Conservation (phyloP, 1,139 yeast genomes). For the Lodderomyces beijingensis region DNA sequence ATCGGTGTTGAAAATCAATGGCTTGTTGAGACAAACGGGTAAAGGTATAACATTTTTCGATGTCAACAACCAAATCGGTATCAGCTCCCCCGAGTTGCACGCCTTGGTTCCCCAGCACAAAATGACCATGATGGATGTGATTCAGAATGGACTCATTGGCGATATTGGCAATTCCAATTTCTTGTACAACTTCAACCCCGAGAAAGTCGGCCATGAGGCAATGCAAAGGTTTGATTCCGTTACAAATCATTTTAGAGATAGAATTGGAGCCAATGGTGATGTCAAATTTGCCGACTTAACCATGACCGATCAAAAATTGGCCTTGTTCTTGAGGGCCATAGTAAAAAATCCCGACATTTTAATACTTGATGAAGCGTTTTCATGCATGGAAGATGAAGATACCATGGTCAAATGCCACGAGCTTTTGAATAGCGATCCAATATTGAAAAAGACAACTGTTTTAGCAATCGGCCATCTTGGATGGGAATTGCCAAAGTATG, state of each 20-base stretch:
- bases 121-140: constrained; percentile 51
- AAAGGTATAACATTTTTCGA: constrained; percentile 66
- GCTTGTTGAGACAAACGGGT: constrained; percentile 69
- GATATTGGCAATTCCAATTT: constrained; percentile 57
- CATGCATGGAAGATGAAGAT: constrained; percentile 72
- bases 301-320: constrained; percentile 75
- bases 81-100: constrained; percentile 89
- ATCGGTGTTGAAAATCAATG: constrained; percentile 59
- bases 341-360: constrained; percentile 72
- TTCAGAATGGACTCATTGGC: constrained; percentile 65
- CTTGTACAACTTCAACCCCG: constrained; percentile 19
- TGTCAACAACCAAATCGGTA: constrained; percentile 76
- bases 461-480: constrained; percentile 76
- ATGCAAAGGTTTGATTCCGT: constrained; percentile 14
- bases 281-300: constrained; percentile 48
- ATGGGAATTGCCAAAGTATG: constrained; percentile 38
- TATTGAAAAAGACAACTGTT: constrained; percentile 58
- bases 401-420: constrained; percentile 63
- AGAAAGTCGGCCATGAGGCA: constrained; percentile 8
- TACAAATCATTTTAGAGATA: constrained; percentile 22
- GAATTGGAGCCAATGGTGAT: constrained; percentile 29
- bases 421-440: constrained; percentile 39
- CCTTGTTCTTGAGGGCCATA: constrained; percentile 69
- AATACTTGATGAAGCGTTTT: constrained; percentile 88
- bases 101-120: constrained; percentile 62